Evolutionary conservation across 2,329 filamentous ascomycete species (phyloP).

Genomic region (Tolypocladium ophioglossoides): DNA sequence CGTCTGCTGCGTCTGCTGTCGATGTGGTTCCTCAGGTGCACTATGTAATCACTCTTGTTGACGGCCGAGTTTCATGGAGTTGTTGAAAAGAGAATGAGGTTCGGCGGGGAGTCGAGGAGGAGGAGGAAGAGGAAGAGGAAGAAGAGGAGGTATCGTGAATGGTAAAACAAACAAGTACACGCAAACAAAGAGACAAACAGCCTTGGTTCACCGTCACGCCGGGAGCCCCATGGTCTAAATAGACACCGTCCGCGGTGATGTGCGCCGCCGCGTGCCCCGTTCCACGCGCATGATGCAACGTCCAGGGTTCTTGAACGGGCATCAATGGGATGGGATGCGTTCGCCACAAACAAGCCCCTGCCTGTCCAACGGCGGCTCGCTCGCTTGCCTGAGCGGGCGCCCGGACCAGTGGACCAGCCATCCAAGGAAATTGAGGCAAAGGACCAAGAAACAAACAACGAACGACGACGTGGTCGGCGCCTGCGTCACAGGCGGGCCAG

Average conservation of each 20-base stretch:
- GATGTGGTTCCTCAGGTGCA: not conserved
- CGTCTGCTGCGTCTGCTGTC: constrained; percentile 1
- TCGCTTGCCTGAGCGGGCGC: not conserved
- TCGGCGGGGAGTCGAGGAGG: not conserved
- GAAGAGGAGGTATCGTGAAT: no score
- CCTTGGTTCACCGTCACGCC: not conserved
- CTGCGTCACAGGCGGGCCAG: not conserved
- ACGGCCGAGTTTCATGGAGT: not conserved
- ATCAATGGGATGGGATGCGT: not conserved
- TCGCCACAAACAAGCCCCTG: not conserved
- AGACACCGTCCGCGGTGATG: not conserved
- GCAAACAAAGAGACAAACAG: not conserved
- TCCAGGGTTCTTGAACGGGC: not conserved
- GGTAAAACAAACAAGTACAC: no score
- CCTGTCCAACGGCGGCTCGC: not conserved
- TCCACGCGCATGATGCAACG: not conserved
- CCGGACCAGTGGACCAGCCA: not conserved
- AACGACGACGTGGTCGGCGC: not conserved
- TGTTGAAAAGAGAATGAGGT: not conserved
- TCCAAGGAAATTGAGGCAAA: not conserved
- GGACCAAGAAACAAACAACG: not conserved
- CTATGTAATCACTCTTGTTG: not conserved
- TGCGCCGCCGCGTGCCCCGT: not conserved
- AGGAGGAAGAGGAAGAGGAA: not conserved
- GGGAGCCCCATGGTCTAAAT: not conserved